These are phyloP conservation scores for Chiua sp. DNA, from an alignment of 1,284 basidiomycete genomes.

Conservation along the genomic window DNA sequence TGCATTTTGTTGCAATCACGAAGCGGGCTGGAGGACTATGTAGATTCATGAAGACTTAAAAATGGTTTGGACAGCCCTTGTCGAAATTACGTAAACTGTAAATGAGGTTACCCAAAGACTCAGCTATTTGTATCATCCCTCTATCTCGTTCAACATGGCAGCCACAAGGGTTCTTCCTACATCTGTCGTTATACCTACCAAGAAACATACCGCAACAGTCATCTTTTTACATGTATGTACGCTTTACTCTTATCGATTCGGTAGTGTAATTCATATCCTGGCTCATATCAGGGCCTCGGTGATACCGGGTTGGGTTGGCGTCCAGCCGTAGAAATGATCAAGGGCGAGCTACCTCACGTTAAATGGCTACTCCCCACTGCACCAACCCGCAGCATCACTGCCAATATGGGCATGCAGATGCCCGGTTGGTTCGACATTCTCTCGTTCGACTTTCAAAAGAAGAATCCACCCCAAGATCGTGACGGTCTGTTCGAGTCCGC, in stretches of 20 bases:
- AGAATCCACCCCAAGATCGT: conserved; percentile 56
- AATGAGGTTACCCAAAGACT: too few relatives aligned
- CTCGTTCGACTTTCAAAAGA: conserved; percentile 61
- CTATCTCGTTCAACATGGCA: too few relatives aligned
- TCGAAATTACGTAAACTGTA: too few relatives aligned
- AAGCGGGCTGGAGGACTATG: too few relatives aligned
- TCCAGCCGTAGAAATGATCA: conserved; percentile 73
- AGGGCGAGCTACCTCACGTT: conserved; percentile 67
- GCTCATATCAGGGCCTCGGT: conserved; percentile 63
- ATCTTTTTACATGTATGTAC: conserved; percentile 82
- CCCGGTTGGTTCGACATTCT: conserved; percentile 85
- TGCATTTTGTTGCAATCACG: too few relatives aligned
- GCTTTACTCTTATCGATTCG: conserved; percentile 24
- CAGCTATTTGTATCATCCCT: too few relatives aligned
- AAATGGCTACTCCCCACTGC: conserved; percentile 73
- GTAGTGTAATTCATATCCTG: background rate
- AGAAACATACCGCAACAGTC: conserved; percentile 83
- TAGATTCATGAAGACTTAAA: too few relatives aligned
- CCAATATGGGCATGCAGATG: conserved; percentile 68
- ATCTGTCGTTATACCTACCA: conserved; percentile 52
- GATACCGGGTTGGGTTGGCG: conserved; percentile 81
- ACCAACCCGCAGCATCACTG: conserved; percentile 57
- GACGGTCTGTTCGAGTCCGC: conserved; percentile 70
- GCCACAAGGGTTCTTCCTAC: conserved; percentile 29
- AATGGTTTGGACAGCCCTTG: too few relatives aligned